Percentiles rank a stretch among this genome's conserved stretches.
phyloP scores from a whole-genome alignment of 2,329 filamentous ascomycete species.

The Phialocephala sp. region DNA sequence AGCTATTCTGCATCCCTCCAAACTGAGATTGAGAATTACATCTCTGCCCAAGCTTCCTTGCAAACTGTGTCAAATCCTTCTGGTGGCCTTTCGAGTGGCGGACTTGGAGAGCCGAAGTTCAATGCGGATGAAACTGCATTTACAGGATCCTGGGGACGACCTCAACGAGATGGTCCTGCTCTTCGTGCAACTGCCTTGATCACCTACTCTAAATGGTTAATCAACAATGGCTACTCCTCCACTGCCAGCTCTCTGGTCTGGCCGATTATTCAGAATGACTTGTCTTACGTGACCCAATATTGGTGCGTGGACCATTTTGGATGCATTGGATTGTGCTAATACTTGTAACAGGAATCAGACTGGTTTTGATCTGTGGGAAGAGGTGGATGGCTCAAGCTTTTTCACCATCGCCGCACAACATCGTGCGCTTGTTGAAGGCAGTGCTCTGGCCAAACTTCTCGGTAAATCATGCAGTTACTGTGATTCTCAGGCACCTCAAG shows the following conservation, averaged over 20 bases:
- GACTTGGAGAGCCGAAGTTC: slow-evolving; percentile 77
- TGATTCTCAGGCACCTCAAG: slow-evolving; percentile 67
- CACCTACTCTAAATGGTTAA: slow-evolving; percentile 73
- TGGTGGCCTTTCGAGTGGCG: slow-evolving; percentile 49
- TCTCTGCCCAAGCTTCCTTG: slow-evolving; percentile 65
- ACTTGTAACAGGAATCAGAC: slow-evolving; percentile 49
- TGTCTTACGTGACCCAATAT: slow-evolving; percentile 76
- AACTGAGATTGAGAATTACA: slow-evolving; percentile 67
- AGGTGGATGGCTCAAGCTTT: slow-evolving; percentile 77
- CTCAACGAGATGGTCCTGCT: slow-evolving; percentile 80
- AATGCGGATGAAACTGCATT: slow-evolving; percentile 67
- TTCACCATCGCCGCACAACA: slow-evolving; percentile 77
- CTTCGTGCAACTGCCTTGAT: slow-evolving; percentile 77
- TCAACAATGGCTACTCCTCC: slow-evolving; percentile 61
- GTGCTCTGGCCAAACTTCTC: slow-evolving; percentile 66
- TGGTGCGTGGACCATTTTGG: slow-evolving; percentile 51
- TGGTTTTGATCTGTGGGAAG: slow-evolving; percentile 83
- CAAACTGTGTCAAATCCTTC: slow-evolving; percentile 64
- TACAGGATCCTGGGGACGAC: slow-evolving; percentile 74
- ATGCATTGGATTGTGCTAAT: slow-evolving; percentile 1
- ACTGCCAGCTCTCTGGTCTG: slow-evolving; percentile 61
- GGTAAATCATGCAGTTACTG: slow-evolving; percentile 66
- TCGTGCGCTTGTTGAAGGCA: slow-evolving; percentile 72
- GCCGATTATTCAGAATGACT: slow-evolving; percentile 78
- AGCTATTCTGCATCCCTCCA: slow-evolving; percentile 55